Base-by-base conservation (phyloP, 441 rosid species). In the Brassica balearica region DNA sequence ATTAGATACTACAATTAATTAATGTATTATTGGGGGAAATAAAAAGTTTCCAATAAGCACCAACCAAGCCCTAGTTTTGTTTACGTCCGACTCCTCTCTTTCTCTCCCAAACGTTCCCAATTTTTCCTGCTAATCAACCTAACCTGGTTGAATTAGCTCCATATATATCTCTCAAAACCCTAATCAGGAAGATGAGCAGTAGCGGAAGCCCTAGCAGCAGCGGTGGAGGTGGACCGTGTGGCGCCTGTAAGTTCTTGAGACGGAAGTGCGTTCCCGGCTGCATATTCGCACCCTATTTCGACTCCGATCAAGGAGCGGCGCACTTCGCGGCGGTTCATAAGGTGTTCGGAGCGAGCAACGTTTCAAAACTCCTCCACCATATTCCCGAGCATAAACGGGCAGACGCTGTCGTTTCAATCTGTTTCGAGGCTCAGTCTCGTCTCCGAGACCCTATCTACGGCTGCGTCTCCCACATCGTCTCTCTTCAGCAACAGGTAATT, bases 331-430 rank as follows among this genome's bases (percentile, higher is more conserved):
- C 97, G 63, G 96, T 95, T 43, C 99, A 95, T 67, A 95, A 89
- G 84, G 95, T 95, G 9, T 93, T 95, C 61, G 99, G 99, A 22
- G 99, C 99, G 6, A 93, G 98, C 79, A 95, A 95, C 65, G 96
- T 88, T 29, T 94, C 98, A 0, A 94, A 94, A 83, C 93, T 94
- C 17, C 90, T 94, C 7, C 80, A 82, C 1, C 88, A 86, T 78
- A 86, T 94, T 32, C 97, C 97, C 0, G 86, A 76, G 14, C 91
- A 89, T 65, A 89, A 86, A 76, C 81, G 98, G 53, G 89, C 81
- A 2, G 98, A 95, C 20, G 95, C 99, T 1, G 98, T 95, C 68
- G 90, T 87, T 29, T 86, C 97, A 6, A 86, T 95, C 22, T 93
- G 97, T 64, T 93, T 88, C 22, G 99, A 95, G 81, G 99, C 99